These are phyloP conservation scores for Astrothelium subdiscretum DNA, from an alignment of 495 filamentous ascomycete species.

Conservation along the genomic window DNA sequence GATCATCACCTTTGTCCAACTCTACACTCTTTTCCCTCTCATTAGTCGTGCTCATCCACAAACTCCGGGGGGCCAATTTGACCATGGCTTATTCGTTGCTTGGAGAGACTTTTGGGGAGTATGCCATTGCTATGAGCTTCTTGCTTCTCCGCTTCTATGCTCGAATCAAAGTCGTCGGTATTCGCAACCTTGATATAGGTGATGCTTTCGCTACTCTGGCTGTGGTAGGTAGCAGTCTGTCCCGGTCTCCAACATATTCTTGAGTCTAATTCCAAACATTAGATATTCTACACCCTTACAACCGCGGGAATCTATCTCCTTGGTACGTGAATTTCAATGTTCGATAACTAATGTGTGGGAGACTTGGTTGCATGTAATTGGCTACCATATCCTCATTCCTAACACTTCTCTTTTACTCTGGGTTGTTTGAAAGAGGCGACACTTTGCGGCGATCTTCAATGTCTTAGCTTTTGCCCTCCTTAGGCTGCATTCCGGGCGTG, in stretches of 20 bases:
- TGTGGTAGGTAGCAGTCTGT: neutral
- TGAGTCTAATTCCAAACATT: neutral
- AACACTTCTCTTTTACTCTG: no score
- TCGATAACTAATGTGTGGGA: neutral
- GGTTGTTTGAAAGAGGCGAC: no score
- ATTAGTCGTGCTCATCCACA: neutral
- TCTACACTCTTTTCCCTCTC: neutral
- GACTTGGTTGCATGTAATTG: no score
- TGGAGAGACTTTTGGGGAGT: neutral
- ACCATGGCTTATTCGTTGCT: neutral
- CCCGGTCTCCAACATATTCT: no score
- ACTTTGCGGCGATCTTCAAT: no score
- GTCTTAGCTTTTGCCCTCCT: no score
- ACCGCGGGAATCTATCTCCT: neutral
- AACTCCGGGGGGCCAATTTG: neutral
- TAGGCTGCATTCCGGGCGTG: no score
- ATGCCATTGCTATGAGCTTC: slow-evolving; percentile 1
- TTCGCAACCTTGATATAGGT: neutral
- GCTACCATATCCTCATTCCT: no score
- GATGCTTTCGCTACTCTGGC: neutral
- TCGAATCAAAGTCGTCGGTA: neutral
- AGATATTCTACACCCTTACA: neutral
- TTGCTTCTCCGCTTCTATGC: neutral
- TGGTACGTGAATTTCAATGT: neutral
- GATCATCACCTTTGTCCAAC: neutral